Conservation (phyloP, 2,329 filamentous ascomycete genomes). For the Pseudonectria foliicola region DNA sequence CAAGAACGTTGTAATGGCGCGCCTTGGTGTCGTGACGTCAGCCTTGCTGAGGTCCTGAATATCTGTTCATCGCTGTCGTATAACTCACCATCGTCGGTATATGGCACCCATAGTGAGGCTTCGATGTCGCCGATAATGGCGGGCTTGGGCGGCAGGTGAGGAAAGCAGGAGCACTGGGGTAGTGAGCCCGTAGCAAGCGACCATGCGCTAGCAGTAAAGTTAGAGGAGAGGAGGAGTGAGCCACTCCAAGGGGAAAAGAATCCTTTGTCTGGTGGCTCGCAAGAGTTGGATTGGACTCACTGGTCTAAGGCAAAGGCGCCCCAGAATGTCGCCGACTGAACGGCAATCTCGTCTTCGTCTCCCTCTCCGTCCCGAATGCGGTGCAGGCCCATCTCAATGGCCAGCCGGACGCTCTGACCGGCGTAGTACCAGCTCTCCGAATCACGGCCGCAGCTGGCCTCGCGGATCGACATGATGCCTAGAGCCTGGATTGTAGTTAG, state of each 20-base stretch:
- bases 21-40: slow-evolving; percentile 27
- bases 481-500: slow-evolving; percentile 69
- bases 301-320: slow-evolving; percentile 57
- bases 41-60: slow-evolving; percentile 1
- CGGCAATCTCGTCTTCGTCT: slow-evolving; percentile 50
- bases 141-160: slow-evolving; percentile 51
- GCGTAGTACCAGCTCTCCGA: slow-evolving; percentile 67
- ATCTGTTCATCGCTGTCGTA: neutral
- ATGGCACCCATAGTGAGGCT: slow-evolving; percentile 52
- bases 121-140: slow-evolving; percentile 54
- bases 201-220: slow-evolving; percentile 43
- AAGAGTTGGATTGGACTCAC: slow-evolving; percentile 37
- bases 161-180: slow-evolving; percentile 52
- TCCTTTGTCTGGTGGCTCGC: no score
- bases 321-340: slow-evolving; percentile 55
- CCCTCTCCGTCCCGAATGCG: slow-evolving; percentile 36
- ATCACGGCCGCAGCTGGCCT: slow-evolving; percentile 65
- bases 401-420: slow-evolving; percentile 64
- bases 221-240: no score
- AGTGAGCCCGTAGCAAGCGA: slow-evolving; percentile 56
- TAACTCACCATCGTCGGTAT: slow-evolving; percentile 48
- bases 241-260: no score
- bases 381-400: slow-evolving; percentile 65
- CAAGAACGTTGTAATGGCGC: slow-evolving; percentile 47
- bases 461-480: slow-evolving; percentile 67